These are phyloP conservation scores for Xylaria sp. DNA, from an alignment of 495 filamentous ascomycete species.

Conservation along the genomic window DNA sequence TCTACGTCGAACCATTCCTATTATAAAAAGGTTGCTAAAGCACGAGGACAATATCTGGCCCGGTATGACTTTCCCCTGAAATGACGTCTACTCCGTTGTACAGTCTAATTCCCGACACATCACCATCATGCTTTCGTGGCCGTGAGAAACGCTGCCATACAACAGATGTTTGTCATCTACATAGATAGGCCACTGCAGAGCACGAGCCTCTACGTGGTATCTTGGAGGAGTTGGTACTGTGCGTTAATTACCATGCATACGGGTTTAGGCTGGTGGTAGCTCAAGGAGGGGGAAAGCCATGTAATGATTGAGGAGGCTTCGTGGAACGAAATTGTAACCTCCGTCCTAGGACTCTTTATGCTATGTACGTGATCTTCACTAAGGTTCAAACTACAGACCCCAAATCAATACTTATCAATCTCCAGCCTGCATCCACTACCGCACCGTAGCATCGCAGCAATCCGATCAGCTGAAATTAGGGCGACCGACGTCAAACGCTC, in stretches of 20 bases:
- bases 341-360: neutral
- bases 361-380: neutral
- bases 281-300: neutral
- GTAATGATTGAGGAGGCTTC: constrained; percentile 6
- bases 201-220: constrained; percentile 17
- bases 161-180: neutral
- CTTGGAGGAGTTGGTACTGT: neutral
- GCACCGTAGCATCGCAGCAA: neutral
- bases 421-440: neutral
- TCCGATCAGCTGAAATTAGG: constrained; percentile 24
- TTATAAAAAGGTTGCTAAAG: neutral
- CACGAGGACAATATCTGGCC: neutral
- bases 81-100: neutral
- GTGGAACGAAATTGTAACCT: neutral
- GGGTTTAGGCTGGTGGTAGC: constrained; percentile 1
- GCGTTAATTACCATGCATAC: neutral
- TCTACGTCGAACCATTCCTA: neutral
- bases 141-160: neutral
- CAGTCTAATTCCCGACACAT: constrained; percentile 5
- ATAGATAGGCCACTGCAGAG: constrained; percentile 12
- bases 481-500: constrained; percentile 15
- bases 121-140: neutral
- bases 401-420: neutral
- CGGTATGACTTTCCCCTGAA: neutral
- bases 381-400: neutral